A percentile compares a stretch with the other conserved stretches of the same genome.
These are phyloP conservation scores for Phytopythium litorale DNA, from an alignment of 352 stramenopile species.

Conservation along the genomic window DNA sequence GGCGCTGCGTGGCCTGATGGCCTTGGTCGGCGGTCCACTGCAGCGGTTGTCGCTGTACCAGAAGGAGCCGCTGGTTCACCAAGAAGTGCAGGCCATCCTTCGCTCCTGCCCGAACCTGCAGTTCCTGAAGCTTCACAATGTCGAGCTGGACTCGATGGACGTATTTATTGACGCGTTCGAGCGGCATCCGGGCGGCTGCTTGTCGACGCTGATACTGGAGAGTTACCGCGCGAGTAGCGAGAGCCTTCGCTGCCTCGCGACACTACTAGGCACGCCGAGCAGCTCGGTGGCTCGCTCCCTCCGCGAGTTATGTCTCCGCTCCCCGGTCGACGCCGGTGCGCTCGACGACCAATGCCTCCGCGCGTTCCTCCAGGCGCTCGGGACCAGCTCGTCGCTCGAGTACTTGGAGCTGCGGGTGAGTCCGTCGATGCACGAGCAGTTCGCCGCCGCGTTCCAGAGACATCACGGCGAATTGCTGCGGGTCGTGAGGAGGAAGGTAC, in stretches of 20 bases:
- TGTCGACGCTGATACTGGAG: background rate
- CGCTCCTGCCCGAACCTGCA: background rate
- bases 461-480: background rate
- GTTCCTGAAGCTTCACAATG: slow-evolving; percentile 3
- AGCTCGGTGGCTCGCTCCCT: background rate
- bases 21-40: background rate
- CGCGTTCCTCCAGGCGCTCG: background rate
- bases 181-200: background rate
- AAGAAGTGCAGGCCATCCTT: background rate
- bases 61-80: slow-evolving; percentile 1
- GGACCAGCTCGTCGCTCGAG: background rate
- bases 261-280: background rate
- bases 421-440: background rate
- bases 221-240: background rate
- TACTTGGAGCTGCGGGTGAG: background rate
- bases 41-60: slow-evolving; percentile 1
- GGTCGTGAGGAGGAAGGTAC: background rate
- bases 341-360: background rate
- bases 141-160: slow-evolving; percentile 5
- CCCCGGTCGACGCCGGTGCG: background rate
- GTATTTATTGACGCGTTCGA: slow-evolving; percentile 5
- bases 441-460: background rate
- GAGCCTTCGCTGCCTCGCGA: background rate
- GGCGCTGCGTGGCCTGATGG: background rate
- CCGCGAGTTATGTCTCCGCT: background rate